Evolutionary conservation across 1,284 basidiomycete species (phyloP).

Genomic region (Cutaneotrichosporon sp.): DNA sequence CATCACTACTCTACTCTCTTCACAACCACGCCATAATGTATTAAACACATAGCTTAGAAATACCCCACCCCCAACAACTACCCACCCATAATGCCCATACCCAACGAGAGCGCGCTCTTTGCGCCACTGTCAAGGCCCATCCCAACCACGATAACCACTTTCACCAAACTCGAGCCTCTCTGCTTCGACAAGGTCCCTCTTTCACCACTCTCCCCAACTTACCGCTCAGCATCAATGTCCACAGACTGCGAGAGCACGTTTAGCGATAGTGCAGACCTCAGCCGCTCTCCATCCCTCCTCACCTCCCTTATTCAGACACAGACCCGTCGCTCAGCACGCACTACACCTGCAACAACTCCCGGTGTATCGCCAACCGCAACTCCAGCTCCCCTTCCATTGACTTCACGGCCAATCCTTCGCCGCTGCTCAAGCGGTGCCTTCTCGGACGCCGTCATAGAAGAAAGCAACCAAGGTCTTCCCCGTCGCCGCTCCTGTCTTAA

Average conservation of each 20-base stretch:
- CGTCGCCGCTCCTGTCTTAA: conserved; percentile 26
- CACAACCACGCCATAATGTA: conserved; percentile 3
- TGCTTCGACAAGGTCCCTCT: conserved; percentile 26
- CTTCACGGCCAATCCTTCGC: conserved; percentile 21
- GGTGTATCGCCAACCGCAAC: background rate
- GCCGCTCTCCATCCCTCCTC: conserved; percentile 25
- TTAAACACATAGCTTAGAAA: background rate
- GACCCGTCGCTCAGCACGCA: conserved; percentile 8
- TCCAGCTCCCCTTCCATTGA: background rate
- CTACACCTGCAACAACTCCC: background rate
- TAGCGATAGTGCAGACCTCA: conserved; percentile 18
- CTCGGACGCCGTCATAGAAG: background rate
- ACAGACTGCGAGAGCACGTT: conserved; percentile 23
- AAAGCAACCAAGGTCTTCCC: background rate
- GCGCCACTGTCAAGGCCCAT: background rate
- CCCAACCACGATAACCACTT: background rate
- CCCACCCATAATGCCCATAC: background rate
- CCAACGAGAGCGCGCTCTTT: background rate
- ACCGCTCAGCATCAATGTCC: background rate
- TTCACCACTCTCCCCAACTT: conserved; percentile 1
- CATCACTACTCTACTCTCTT: background rate
- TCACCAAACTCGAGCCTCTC: conserved; percentile 17
- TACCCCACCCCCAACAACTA: background rate
- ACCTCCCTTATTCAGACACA: conserved; percentile 27
- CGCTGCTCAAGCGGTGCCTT: conserved; percentile 13